These are phyloP conservation scores for Populus tremula DNA, from an alignment of 345 rosid genomes.

Conservation along the genomic window DNA sequence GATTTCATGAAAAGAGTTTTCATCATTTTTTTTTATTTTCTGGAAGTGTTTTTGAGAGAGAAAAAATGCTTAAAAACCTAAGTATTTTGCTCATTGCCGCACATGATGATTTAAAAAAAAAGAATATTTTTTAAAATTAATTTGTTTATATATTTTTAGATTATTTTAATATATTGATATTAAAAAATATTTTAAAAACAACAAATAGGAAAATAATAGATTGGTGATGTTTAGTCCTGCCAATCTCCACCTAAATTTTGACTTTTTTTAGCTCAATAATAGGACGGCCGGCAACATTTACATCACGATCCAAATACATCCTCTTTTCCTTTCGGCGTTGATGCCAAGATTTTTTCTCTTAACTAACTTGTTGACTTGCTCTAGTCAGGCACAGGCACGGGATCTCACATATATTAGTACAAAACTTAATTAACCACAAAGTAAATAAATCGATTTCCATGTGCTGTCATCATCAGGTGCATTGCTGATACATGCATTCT, in stretches of 20 bases:
- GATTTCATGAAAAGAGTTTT: no score
- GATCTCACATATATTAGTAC: not conserved
- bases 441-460: not conserved
- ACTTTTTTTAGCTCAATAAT: slow-evolving; percentile 13
- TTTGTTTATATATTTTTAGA: no score
- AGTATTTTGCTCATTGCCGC: no score
- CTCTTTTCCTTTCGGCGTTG: not conserved
- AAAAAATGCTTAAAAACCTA: no score
- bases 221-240: not conserved
- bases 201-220: not conserved
- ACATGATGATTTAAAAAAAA: no score
- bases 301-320: not conserved
- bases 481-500: not conserved
- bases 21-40: no score
- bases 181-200: no score
- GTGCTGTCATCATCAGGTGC: not conserved
- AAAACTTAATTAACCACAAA: not conserved
- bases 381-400: not conserved
- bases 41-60: no score
- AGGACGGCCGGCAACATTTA: slow-evolving; percentile 1
- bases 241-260: slow-evolving; percentile 15
- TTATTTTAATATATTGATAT: no score
- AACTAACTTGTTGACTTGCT: slow-evolving; percentile 11
- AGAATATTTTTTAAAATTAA: no score
- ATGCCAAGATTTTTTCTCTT: not conserved